Evolutionary conservation across 352 stramenopile species (phyloP), one percentile per base, ranked within the genome.

Genomic region (Globisporangium irregulare): DNA sequence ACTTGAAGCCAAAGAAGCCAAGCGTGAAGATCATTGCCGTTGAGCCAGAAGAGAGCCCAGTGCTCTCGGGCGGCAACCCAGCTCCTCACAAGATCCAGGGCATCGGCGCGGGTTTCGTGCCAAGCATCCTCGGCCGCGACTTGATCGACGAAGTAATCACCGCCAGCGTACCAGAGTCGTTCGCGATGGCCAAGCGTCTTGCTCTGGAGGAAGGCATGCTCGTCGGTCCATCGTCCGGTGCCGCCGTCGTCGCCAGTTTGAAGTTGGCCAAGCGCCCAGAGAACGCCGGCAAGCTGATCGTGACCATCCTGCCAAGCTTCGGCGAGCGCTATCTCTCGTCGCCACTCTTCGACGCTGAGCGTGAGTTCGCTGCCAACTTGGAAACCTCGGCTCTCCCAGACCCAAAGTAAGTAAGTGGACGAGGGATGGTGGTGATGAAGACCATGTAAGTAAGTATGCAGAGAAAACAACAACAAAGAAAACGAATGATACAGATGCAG

Each of bases 61-160:
- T 95, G 67, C 79, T 95, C n/a, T 91, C 82, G 50, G 88, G 88
- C 38, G 86, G 86, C 58, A 93, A 92, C 70, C 78, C 83, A 24
- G 84, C 79, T 32, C 83, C 86, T 14, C 88, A 95, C 80, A 94
- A 93, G 76, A 95, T 95, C 74, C 86, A 94, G 71, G 88, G 88
- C 51, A 94, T 95, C 65, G 88, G 88, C 43, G 86, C 88, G 22
- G 88, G 88, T 43, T 95, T 95, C 60, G 85, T 94, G 70, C 74
- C 90, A 20, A 81, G 87, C 61, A 92, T 97, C 53, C 73, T 98
- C 1, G 71, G 84, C 25, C 82, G 90, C 20, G 76, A 86, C 62
- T 66, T 98, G 32, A 93, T 98, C 58, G 92, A 98, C 69, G 89
- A 98, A 70, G 86, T 97, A 55, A 86, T 97, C 66, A 93, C 89